These are phyloP conservation scores for Fusarium tricinctum DNA, from an alignment of 2,329 filamentous ascomycete species.

Conservation along the genomic window DNA sequence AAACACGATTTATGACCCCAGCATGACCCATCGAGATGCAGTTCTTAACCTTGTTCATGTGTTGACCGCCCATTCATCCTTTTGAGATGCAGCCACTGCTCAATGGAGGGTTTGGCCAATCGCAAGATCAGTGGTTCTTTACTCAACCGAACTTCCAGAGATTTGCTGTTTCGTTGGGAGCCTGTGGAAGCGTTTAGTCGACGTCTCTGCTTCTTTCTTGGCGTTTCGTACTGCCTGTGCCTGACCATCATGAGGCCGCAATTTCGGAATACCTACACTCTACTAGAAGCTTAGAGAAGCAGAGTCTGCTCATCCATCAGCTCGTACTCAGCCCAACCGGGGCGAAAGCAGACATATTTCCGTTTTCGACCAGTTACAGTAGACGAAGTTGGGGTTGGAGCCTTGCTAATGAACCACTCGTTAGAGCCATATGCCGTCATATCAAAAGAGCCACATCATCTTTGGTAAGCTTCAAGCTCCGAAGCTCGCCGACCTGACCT, in stretches of 20 bases:
- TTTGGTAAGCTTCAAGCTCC: constrained; percentile 26
- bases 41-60: constrained; percentile 40
- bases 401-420: constrained; percentile 29
- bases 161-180: constrained; percentile 2
- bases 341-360: constrained; percentile 21
- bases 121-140: constrained; percentile 14
- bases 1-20: constrained; percentile 29
- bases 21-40: constrained; percentile 42
- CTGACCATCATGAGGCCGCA: constrained; percentile 29
- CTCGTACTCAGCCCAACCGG: not conserved
- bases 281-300: constrained; percentile 5
- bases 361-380: constrained; percentile 28
- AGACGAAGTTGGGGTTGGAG: constrained; percentile 25
- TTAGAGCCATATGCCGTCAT: constrained; percentile 27
- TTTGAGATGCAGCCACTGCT: constrained; percentile 27
- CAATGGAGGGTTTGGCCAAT: constrained; percentile 38
- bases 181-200: not conserved
- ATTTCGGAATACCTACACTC: not conserved
- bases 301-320: not conserved
- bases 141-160: constrained; percentile 2
- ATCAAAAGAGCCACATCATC: constrained; percentile 15
- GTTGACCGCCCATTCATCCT: constrained; percentile 44
- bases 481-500: constrained; percentile 41
- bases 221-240: constrained; percentile 15
- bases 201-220: constrained; percentile 15